Conservation (phyloP, 2,329 filamentous ascomycete species). For the Colletotrichum spinosum region DNA sequence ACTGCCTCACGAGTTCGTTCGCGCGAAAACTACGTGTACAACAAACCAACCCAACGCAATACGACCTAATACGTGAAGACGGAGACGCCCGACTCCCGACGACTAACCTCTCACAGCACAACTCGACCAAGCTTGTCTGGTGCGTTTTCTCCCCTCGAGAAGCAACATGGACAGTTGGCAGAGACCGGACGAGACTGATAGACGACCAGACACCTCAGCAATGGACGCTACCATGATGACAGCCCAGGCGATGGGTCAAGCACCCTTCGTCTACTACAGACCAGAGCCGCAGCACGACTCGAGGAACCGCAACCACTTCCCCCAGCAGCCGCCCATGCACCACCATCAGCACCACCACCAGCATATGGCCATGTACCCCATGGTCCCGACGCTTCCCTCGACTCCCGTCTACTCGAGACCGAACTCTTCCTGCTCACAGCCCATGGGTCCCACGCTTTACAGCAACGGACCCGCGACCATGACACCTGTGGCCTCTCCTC, state of each 20-base stretch:
- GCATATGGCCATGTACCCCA: conserved; percentile 64
- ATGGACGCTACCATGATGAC: conserved; percentile 75
- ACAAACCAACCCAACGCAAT: conserved; percentile 25
- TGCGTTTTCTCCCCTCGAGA: conserved; percentile 42
- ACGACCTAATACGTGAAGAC: conserved; percentile 24
- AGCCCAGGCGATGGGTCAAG: conserved; percentile 73
- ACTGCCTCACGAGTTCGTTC: conserved; percentile 41
- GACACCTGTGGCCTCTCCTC: conserved; percentile 82
- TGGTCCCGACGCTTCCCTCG: conserved; percentile 69
- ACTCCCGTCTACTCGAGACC: conserved; percentile 75
- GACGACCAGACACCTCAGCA: conserved; percentile 48
- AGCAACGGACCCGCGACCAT: conserved; percentile 71
- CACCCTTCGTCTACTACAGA: conserved; percentile 89
- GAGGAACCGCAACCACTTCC: conserved; percentile 81
- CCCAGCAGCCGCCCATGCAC: conserved; percentile 55
- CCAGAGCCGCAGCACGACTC: conserved; percentile 77
- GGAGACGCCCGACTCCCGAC: conserved; percentile 18
- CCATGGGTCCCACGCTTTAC: conserved; percentile 63
- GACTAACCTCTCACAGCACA: conserved; percentile 30
- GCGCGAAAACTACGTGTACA: conserved; percentile 43
- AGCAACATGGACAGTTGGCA: neutral
- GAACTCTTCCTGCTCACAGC: conserved; percentile 74
- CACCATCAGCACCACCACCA: conserved; percentile 72
- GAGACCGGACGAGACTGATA: conserved; percentile 38
- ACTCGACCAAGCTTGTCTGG: conserved; percentile 41